Base-by-base conservation (phyloP, 169 alveolate species). In the Cardiosporidium cionae region DNA sequence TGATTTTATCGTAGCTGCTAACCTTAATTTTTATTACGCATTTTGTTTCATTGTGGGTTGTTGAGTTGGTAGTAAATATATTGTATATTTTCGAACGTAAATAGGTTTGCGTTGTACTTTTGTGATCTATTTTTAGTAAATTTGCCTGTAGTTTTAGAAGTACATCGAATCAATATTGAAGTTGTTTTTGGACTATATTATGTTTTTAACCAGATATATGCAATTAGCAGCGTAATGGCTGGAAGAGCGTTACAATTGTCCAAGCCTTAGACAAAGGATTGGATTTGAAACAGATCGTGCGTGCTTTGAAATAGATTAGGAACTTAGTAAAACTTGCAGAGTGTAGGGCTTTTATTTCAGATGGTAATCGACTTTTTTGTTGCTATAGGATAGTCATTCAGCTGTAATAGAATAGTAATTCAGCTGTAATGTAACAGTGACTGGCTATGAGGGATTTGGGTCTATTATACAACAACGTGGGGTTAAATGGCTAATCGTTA, bases 181-280 rank as follows among this genome's bases (percentile, higher is more conserved):
- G n/a, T n/a, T n/a, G n/a, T n/a, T n/a, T n/a, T n/a, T n/a, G n/a
- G n/a, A n/a, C n/a, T n/a, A n/a, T n/a, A n/a, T n/a, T n/a, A n/a
- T n/a, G 2, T 27, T 6, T 28, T 16, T 66, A 75, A 76, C 71
- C 58, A n/a, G n/a, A 80, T 64, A 92, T 93, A 32, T 84, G 97
- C 52, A 92, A 90, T 84, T 97, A 93, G 83, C 97, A 93, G 86
- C 85, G 97, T 34, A 93, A 93, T 84, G 97, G 97, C 68, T 87
- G 96, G 72, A 93, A 93, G 84, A 91, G 96, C 75, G 92, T 93
- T 33, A 93, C 97, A 64, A 93, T 97, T 52, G 96, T 93, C 70
- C 97, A 93, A 82, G 97, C 97, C 64, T 89, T 93, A 54, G 91
- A 89, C 70, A 90, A 88, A 77, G 87, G 89, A 52, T 91, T 90